Evolutionary conservation across 306 rosid genomes (phyloP).

Genomic region (Cucurbita argyrosperma): DNA sequence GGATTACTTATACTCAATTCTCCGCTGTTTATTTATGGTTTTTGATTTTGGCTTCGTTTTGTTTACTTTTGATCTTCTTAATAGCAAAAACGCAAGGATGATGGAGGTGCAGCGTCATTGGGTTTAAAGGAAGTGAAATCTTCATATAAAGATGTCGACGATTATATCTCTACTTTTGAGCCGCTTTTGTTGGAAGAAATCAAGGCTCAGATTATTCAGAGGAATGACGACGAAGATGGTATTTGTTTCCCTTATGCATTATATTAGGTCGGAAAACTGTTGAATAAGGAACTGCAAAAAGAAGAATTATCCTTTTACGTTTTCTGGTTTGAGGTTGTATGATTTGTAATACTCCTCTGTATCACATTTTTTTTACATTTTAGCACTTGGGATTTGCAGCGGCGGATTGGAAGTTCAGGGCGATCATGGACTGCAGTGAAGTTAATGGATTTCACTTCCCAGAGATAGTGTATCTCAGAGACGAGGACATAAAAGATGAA

Average conservation of each 20-base stretch:
- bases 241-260: background rate
- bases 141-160: constrained; percentile 51
- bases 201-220: constrained; percentile 54
- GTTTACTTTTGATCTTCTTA: constrained; percentile 1
- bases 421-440: constrained; percentile 44
- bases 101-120: constrained; percentile 7
- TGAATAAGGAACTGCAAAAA: background rate
- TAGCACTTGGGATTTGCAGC: constrained; percentile 24
- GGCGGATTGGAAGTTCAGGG: constrained; percentile 49
- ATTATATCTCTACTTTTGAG: constrained; percentile 66
- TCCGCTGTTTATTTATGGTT: background rate
- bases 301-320: background rate
- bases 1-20: background rate
- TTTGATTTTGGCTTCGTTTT: background rate
- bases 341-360: background rate
- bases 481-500: constrained; percentile 16
- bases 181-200: constrained; percentile 84
- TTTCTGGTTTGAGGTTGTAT: background rate
- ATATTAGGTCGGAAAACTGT: background rate
- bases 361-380: background rate
- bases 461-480: constrained; percentile 22
- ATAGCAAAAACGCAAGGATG: constrained; percentile 19
- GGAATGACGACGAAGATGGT: constrained; percentile 49
- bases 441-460: constrained; percentile 60
- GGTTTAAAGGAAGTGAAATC: constrained; percentile 36